Percentiles rank a stretch among this genome's conserved stretches.
These are phyloP conservation scores for Globisporangium barbulae DNA, from an alignment of 352 stramenopile species.

Conservation along the genomic window DNA sequence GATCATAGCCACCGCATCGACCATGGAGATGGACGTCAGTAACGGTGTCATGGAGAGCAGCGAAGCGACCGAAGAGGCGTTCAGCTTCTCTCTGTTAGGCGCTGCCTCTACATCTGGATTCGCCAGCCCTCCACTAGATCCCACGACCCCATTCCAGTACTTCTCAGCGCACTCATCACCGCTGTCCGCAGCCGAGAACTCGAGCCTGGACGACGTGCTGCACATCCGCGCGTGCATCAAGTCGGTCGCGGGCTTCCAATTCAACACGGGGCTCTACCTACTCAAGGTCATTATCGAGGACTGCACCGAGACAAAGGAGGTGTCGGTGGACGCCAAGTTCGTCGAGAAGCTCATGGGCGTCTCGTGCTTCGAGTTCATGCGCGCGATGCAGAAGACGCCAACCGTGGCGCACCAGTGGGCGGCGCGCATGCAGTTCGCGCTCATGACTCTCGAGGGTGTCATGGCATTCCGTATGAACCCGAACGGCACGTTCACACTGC, in stretches of 20 bases:
- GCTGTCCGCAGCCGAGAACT: constrained; percentile 16
- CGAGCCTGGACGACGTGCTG: constrained; percentile 28
- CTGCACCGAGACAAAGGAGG: constrained; percentile 54
- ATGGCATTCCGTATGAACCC: constrained; percentile 48
- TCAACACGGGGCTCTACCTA: constrained; percentile 62
- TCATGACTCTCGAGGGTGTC: constrained; percentile 80
- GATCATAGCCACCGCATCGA: background rate
- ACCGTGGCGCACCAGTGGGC: constrained; percentile 57
- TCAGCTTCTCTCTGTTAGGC: constrained; percentile 20
- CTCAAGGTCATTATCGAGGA: constrained; percentile 78
- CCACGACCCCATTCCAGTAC: constrained; percentile 46
- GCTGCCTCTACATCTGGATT: background rate
- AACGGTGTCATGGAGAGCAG: background rate
- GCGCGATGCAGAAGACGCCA: constrained; percentile 63
- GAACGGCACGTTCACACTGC: constrained; percentile 38
- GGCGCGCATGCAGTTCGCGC: constrained; percentile 71
- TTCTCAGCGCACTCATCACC: constrained; percentile 28
- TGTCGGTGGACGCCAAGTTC: constrained; percentile 48
- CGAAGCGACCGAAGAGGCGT: background rate
- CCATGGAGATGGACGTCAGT: background rate
- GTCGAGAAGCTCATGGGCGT: constrained; percentile 77
- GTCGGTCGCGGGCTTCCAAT: constrained; percentile 81
- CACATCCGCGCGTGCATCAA: constrained; percentile 73
- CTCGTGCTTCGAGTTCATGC: constrained; percentile 57
- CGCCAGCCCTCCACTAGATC: constrained; percentile 15